Base-by-base conservation (phyloP, 1,139 yeast species). In the Candida albicans region DNA sequence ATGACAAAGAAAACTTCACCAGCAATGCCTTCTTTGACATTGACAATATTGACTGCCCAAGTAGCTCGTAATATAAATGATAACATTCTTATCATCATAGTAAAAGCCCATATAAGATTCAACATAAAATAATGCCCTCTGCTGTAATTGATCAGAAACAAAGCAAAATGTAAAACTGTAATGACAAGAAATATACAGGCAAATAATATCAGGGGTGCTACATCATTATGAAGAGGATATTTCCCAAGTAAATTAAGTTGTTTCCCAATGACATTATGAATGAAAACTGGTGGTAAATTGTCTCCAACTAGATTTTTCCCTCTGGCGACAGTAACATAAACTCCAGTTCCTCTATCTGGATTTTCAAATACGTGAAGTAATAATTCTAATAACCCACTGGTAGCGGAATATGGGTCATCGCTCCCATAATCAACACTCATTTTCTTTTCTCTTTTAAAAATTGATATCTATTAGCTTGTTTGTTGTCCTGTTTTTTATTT, bases 121-220 rank as follows among this genome's bases (percentile, higher is more conserved):
- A 69, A 50, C 53, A 59, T 59, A 47, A 70, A 70, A 43, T 60
- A 53, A 51, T 70, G 75, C 7, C 70, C 66, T 31, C 76, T 55
- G 4, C 63, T 51, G 12, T 43, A 47, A 48, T 70, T 70, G 36
- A 69, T 49, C 5, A 51, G 18, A 44, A 65, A 70, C n/a, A 70
- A 54, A 2, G 43, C 33, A 13, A 62, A 44, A 48, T 70, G 75
- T 2, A 54, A 18, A 8, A 69, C 2, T 36, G 53, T 48, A 4
- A 68, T 35, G 2, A 69, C 32, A 0, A 51, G 61, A 48, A 67
- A 70, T 4, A 61, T 51, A 1, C 54, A 66, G 0, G 63, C 55
- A 50, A 70, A 70, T 8, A 68, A 51, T 8, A 59, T 56, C 36
- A 59, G 54, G 0, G 75, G 75, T 1, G 58, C 68, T 4, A 57